phyloP scores from a whole-genome alignment of 768 basidiomycete species.

The Kondoa malvinella region DNA sequence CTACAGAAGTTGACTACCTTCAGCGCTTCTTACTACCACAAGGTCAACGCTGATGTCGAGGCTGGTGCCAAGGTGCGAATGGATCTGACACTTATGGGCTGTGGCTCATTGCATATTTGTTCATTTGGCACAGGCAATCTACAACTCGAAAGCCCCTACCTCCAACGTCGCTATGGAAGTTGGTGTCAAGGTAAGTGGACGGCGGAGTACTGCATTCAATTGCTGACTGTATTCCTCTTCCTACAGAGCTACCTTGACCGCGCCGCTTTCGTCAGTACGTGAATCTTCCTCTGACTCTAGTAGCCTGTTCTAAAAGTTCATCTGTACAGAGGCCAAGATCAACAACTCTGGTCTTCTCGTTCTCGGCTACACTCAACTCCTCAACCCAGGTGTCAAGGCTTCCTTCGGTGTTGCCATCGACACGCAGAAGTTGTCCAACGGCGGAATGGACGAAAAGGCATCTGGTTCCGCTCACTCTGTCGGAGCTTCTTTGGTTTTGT shows the following conservation, averaged over 20 bases:
- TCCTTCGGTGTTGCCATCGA: slow-evolving; percentile 89
- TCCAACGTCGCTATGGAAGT: slow-evolving; percentile 66
- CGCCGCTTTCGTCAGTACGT: slow-evolving; percentile 18
- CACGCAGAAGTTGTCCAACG: slow-evolving; percentile 52
- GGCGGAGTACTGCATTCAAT: not conserved
- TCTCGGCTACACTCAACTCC: slow-evolving; percentile 57
- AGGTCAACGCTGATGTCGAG: slow-evolving; percentile 74
- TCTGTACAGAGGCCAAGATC: slow-evolving; percentile 93
- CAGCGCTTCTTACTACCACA: slow-evolving; percentile 95
- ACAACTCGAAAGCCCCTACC: slow-evolving; percentile 78
- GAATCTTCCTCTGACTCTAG: not conserved
- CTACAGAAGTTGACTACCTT: slow-evolving; percentile 87
- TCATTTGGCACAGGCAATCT: slow-evolving; percentile 49
- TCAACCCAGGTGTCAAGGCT: slow-evolving; percentile 78
- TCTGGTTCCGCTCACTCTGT: slow-evolving; percentile 32
- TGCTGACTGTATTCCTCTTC: not conserved
- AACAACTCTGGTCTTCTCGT: slow-evolving; percentile 58
- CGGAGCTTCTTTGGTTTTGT: slow-evolving; percentile 35
- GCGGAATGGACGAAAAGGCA: slow-evolving; percentile 25
- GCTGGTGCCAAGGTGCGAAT: slow-evolving; percentile 59
- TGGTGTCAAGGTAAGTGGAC: not conserved
- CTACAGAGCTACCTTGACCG: slow-evolving; percentile 55
- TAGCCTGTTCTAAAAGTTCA: slow-evolving; percentile 5
- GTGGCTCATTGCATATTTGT: slow-evolving; percentile 8
- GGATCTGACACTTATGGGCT: too few species aligned